These are phyloP conservation scores for Cordyceps cateniannulata DNA, from an alignment of 2,329 filamentous ascomycete genomes.

Conservation along the genomic window DNA sequence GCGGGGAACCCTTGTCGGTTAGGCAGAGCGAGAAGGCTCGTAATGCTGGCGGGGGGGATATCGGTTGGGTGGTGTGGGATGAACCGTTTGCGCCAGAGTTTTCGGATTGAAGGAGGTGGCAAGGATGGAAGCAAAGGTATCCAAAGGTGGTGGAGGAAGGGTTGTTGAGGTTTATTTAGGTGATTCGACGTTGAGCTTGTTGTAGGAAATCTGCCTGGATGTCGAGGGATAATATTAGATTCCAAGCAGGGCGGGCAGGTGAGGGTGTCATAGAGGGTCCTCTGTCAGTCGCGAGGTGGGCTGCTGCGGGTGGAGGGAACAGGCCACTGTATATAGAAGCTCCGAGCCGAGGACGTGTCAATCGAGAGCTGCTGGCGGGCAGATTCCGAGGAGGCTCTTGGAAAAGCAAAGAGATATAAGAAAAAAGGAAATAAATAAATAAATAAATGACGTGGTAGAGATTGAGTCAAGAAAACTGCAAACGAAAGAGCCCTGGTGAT, in stretches of 20 bases:
- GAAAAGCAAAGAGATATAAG: background rate
- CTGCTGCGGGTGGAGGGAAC: background rate
- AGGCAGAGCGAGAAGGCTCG: background rate
- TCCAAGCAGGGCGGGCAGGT: background rate
- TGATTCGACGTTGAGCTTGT: background rate
- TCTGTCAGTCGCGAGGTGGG: background rate
- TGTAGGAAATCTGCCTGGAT: background rate
- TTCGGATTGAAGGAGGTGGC: too few relatives aligned
- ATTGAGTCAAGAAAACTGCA: background rate
- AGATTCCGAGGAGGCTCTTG: background rate
- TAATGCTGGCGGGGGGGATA: background rate
- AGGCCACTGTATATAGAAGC: background rate
- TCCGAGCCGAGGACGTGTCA: background rate
- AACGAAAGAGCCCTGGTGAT: background rate
- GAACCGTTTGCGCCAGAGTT: background rate
- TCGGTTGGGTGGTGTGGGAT: too few relatives aligned
- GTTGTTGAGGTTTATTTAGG: background rate
- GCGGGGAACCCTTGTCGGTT: slow-evolving; percentile 6
- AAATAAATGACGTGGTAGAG: background rate
- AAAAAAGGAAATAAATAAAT: background rate
- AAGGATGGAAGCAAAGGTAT: background rate
- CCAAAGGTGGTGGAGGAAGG: background rate
- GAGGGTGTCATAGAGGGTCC: background rate
- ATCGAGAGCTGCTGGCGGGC: background rate
- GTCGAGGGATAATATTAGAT: background rate